Evolutionary conservation across 1,284 basidiomycete genomes (phyloP).

Genomic region (Puccinia polysora): DNA sequence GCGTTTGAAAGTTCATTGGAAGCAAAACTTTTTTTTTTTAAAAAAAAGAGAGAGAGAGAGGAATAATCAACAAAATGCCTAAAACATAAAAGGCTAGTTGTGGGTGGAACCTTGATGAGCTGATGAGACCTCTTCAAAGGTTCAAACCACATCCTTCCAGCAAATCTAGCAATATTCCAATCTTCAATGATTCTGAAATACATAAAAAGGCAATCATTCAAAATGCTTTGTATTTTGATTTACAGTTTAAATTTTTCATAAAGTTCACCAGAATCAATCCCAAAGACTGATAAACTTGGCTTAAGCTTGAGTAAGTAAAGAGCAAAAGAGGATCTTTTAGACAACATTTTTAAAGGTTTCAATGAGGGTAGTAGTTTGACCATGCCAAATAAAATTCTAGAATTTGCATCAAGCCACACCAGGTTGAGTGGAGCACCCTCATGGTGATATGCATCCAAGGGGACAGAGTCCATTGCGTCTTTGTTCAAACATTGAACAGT

Average conservation of each 20-base stretch:
- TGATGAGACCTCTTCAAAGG: constrained; percentile 1
- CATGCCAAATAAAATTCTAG: neutral
- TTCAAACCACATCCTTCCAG: constrained; percentile 5
- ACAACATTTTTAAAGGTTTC: neutral
- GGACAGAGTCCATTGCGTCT: neutral
- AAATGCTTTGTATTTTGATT: neutral
- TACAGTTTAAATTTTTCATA: neutral
- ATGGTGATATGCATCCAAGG: neutral
- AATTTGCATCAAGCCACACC: neutral
- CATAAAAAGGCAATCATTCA: constrained; percentile 12
- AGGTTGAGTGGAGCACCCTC: neutral
- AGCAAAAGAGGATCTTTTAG: neutral
- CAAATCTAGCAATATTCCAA: neutral
- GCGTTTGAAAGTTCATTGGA: too few relatives aligned
- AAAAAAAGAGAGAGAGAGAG: neutral
- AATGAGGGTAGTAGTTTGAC: neutral
- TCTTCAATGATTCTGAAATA: constrained; percentile 22
- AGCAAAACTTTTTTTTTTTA: neutral
- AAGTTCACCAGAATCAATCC: neutral
- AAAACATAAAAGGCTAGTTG: too few relatives aligned
- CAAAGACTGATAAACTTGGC: neutral
- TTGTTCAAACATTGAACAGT: too few relatives aligned
- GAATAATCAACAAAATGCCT: neutral
- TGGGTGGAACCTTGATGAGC: neutral
- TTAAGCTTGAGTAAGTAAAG: neutral